phyloP scores from a whole-genome alignment of 2,329 filamentous ascomycete genomes.

The Trichoderma atrobrunneum region DNA sequence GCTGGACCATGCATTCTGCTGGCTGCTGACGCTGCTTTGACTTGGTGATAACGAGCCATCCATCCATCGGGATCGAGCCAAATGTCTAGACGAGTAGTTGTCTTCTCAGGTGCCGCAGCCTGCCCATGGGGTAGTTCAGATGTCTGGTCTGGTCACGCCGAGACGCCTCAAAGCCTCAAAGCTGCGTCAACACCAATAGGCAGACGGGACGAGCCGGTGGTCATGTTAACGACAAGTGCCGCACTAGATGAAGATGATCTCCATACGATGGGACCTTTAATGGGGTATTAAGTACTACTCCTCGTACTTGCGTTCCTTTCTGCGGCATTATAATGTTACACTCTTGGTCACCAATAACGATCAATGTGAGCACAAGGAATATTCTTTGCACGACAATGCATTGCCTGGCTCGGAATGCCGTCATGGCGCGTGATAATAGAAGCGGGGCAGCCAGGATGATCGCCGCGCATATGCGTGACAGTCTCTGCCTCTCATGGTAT shows the following conservation, averaged over 20 bases:
- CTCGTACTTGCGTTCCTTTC: neutral
- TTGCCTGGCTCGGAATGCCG: slow-evolving; percentile 15
- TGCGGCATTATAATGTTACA: neutral
- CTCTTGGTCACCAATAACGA: neutral
- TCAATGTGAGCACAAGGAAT: neutral
- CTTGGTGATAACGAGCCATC: neutral
- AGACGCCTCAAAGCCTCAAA: neutral
- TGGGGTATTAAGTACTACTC: neutral
- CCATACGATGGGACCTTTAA: neutral
- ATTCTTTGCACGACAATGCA: neutral
- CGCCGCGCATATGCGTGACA: slow-evolving; percentile 17
- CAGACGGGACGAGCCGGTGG: slow-evolving; percentile 9
- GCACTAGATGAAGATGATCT: neutral
- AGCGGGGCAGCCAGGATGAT: slow-evolving; percentile 7
- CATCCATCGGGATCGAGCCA: neutral
- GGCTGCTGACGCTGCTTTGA: neutral
- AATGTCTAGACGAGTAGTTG: neutral
- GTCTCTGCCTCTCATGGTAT: neutral
- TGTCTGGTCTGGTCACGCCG: neutral
- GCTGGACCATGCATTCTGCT: neutral
- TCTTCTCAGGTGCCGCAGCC: neutral
- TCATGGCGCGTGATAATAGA: slow-evolving; percentile 17
- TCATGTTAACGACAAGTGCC: neutral
- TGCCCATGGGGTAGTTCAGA: neutral
- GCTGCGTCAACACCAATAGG: neutral